Evolutionary conservation across 2,329 filamentous ascomycete species (phyloP).

Genomic region (Fusarium aywerte): DNA sequence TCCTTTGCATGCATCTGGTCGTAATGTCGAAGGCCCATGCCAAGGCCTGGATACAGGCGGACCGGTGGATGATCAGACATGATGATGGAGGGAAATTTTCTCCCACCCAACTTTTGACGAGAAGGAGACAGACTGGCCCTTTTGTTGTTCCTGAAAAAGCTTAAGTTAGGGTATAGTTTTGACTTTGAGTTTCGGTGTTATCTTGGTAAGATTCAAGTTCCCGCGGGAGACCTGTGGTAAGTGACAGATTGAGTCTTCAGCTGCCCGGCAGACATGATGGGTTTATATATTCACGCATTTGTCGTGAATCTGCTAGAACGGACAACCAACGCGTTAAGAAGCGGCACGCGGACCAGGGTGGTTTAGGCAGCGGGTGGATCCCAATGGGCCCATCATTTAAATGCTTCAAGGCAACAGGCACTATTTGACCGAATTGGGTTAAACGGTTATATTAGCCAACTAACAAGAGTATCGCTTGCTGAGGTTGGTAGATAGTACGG

Average conservation of each 20-base stretch:
- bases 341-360: neutral
- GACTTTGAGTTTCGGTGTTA: no score
- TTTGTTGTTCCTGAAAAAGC: no score
- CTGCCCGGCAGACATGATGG: neutral
- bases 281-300: neutral
- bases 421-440: no score
- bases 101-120: neutral
- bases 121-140: neutral
- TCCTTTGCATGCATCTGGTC: neutral
- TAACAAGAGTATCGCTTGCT: no score
- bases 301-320: neutral
- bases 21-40: neutral
- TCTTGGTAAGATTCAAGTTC: no score
- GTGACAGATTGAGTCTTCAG: neutral
- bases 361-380: neutral
- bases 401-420: no score
- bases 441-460: no score
- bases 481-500: no score
- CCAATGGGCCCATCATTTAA: no score
- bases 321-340: neutral
- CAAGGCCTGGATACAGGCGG: constrained; percentile 17
- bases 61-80: neutral
- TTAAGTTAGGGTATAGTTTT: no score
- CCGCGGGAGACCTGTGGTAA: no score
- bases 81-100: neutral